Conservation (phyloP, 345 rosid species). For the Fremontodendron californicum region DNA sequence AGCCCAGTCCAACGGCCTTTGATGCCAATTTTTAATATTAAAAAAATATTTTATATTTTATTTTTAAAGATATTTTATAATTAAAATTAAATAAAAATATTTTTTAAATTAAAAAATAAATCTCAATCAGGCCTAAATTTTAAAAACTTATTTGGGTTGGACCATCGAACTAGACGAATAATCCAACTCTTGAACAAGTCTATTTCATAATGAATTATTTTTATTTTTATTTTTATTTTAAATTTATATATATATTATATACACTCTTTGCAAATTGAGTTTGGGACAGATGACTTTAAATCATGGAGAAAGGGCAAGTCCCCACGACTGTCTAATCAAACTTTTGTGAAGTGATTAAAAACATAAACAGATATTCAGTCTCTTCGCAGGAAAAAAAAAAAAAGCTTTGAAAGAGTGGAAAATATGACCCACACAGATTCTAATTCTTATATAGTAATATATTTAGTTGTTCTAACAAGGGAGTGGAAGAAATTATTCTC, state of each 20-base stretch:
- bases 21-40: no score
- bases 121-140: no score
- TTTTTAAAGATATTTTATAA: no score
- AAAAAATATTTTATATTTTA: no score
- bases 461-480: not conserved
- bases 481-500: constrained; percentile 12
- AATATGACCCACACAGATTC: constrained; percentile 35
- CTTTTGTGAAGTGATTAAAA: constrained; percentile 23
- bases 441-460: constrained; percentile 5
- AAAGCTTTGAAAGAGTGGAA: constrained; percentile 22
- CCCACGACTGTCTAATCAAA: constrained; percentile 42
- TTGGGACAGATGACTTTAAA: constrained; percentile 27
- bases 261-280: not conserved
- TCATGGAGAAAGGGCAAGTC: constrained; percentile 28
- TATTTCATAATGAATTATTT: no score
- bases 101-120: no score
- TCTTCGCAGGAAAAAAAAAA: not conserved
- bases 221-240: no score
- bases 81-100: no score
- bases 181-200: no score
- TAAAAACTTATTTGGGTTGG: no score
- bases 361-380: not conserved
- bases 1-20: no score
- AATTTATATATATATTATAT: not conserved
- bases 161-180: no score